These are phyloP conservation scores for Edaphochlamys debaryana DNA, from an alignment of 139 green algal species.

Conservation along the genomic window DNA sequence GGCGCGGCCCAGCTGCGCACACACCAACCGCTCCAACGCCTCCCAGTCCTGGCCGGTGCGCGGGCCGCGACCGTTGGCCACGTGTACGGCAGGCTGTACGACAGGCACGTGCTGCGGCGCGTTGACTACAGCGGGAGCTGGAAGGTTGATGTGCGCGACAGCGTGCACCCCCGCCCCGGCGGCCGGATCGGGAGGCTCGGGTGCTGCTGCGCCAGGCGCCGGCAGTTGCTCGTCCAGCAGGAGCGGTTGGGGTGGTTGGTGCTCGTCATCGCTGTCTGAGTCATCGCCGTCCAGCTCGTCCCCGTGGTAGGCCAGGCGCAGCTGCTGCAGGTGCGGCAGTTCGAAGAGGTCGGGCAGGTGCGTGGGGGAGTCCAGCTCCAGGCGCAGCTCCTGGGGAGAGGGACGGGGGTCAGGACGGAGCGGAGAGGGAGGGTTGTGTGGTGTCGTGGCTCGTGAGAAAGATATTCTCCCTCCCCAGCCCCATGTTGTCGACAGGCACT, in stretches of 20 bases:
- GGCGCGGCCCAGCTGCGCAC: not conserved
- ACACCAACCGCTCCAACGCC: conserved; percentile 1
- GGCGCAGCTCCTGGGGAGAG: not conserved
- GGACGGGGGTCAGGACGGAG: no score
- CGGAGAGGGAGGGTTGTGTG: no score
- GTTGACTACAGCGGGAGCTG: no score
- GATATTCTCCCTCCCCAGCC: no score
- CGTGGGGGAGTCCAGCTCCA: conserved; percentile 18
- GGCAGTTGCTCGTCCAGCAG: not conserved
- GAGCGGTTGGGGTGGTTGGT: no score
- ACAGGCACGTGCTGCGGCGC: no score
- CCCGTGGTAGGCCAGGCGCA: conserved; percentile 8
- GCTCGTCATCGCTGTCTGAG: not conserved
- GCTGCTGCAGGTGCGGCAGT: not conserved
- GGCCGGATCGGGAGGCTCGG: no score
- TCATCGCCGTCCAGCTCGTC: conserved; percentile 13
- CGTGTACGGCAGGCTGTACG: no score
- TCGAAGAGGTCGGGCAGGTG: conserved; percentile 22
- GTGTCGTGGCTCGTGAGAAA: no score
- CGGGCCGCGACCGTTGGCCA: not conserved
- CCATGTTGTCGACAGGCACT: no score
- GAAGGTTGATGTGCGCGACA: no score
- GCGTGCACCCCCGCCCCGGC: no score
- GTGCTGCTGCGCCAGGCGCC: not conserved
- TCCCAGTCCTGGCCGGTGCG: conserved; percentile 5